Conservation (phyloP, 768 basidiomycete genomes). For the Leccinum longicurvipes region DNA sequence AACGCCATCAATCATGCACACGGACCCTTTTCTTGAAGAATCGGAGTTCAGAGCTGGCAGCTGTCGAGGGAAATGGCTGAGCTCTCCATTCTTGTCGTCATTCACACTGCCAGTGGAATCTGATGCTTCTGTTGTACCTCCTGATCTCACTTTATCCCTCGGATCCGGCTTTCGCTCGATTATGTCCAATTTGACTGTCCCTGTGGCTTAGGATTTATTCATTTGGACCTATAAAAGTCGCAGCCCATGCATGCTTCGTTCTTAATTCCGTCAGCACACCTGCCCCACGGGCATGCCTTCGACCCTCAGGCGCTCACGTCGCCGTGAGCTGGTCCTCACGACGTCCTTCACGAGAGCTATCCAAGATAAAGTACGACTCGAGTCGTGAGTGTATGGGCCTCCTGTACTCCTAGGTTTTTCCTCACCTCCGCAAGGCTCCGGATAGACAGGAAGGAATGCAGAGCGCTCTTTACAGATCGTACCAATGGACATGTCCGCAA, state of each 20-base stretch:
- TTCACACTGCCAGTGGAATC: slow-evolving; percentile 1
- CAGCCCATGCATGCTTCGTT: slow-evolving; percentile 9
- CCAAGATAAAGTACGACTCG: slow-evolving; percentile 37
- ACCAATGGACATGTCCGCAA: slow-evolving; percentile 17
- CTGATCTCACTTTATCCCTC: slow-evolving; percentile 12
- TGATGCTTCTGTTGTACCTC: slow-evolving; percentile 11
- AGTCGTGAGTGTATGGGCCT: slow-evolving; percentile 28
- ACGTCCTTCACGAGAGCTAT: slow-evolving; percentile 50
- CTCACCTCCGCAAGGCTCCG: slow-evolving; percentile 15
- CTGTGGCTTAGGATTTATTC: slow-evolving; percentile 28
- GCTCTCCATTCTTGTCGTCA: slow-evolving; percentile 21
- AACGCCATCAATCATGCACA: background rate
- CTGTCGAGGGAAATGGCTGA: slow-evolving; percentile 14
- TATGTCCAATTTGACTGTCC: slow-evolving; percentile 17
- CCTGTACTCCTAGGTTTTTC: background rate
- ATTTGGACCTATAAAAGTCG: slow-evolving; percentile 30
- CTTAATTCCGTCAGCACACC: slow-evolving; percentile 13
- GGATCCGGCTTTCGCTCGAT: slow-evolving; percentile 13
- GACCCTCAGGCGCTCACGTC: slow-evolving; percentile 45
- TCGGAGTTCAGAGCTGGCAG: slow-evolving; percentile 4
- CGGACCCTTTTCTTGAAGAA: slow-evolving; percentile 4
- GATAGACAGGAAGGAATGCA: slow-evolving; percentile 21
- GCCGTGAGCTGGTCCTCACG: slow-evolving; percentile 44
- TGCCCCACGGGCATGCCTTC: slow-evolving; percentile 36
- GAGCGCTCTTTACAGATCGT: slow-evolving; percentile 18